These are phyloP conservation scores for Mimosa pudica DNA, from an alignment of 306 rosid species.

Conservation along the genomic window DNA sequence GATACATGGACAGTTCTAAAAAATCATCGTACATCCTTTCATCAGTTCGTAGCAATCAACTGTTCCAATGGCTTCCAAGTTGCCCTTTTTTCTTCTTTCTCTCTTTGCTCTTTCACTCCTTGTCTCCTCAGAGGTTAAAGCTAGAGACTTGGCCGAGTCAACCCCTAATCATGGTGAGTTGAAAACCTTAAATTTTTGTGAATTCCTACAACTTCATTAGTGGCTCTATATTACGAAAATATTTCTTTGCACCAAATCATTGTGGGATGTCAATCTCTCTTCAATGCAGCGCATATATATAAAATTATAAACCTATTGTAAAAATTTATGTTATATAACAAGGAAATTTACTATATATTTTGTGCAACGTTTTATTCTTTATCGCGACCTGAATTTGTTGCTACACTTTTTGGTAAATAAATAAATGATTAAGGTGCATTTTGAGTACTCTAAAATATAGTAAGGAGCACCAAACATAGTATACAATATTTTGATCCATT, in stretches of 20 bases:
- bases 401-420: too few relatives aligned
- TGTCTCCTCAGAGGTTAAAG: slow-evolving; percentile 32
- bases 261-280: neutral
- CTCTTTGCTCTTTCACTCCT: slow-evolving; percentile 46
- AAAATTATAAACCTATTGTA: neutral
- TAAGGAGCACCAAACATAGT: too few relatives aligned
- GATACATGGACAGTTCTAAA: neutral
- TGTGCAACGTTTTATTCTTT: neutral
- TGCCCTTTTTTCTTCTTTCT: slow-evolving; percentile 32
- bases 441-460: too few relatives aligned
- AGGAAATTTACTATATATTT: neutral
- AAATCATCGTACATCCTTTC: neutral
- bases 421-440: too few relatives aligned
- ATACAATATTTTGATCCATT: too few relatives aligned
- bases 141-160: slow-evolving; percentile 37
- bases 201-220: neutral
- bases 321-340: neutral
- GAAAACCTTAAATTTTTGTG: neutral
- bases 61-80: slow-evolving; percentile 46
- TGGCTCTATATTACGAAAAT: neutral
- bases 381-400: too few relatives aligned
- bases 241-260: neutral
- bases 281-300: neutral
- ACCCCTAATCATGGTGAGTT: slow-evolving; percentile 35
- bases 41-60: neutral